These are phyloP conservation scores for Helianthus tuberosus DNA, from an alignment of 129 eudicot genomes.

Conservation along the genomic window DNA sequence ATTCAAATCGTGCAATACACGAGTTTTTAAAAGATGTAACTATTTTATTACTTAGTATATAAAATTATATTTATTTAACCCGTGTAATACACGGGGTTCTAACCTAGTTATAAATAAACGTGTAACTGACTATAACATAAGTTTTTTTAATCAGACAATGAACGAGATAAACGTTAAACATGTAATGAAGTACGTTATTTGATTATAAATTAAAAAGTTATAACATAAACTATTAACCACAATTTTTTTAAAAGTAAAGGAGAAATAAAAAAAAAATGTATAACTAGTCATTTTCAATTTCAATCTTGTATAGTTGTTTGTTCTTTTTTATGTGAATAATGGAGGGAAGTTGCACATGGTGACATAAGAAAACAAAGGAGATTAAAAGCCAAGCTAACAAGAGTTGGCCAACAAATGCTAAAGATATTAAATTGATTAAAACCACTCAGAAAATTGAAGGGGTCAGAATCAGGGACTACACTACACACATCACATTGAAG, in stretches of 20 bases:
- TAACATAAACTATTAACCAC: neutral
- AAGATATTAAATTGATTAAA: conserved; percentile 32
- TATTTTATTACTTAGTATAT: too few relatives aligned
- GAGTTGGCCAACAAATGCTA: conserved; percentile 32
- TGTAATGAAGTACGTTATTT: neutral
- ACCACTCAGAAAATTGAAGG: conserved; percentile 27
- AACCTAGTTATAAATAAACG: neutral
- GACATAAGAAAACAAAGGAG: conserved; percentile 31
- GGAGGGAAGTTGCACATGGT: conserved; percentile 37
- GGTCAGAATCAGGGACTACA: conserved; percentile 32
- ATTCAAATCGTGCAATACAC: too few relatives aligned
- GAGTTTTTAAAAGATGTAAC: too few relatives aligned
- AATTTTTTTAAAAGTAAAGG: neutral
- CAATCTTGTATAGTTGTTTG: neutral
- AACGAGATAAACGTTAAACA: neutral
- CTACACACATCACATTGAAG: conserved; percentile 42
- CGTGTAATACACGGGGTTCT: too few relatives aligned
- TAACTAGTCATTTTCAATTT: neutral
- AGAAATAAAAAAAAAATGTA: too few relatives aligned
- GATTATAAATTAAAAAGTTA: neutral
- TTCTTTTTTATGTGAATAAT: conserved; percentile 20
- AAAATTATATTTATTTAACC: too few relatives aligned
- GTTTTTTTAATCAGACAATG: neutral
- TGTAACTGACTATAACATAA: neutral
- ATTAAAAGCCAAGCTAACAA: conserved; percentile 39